Conservation (phyloP, 805 yeast genomes). For the Wickerhamiella kurtzmanii region DNA sequence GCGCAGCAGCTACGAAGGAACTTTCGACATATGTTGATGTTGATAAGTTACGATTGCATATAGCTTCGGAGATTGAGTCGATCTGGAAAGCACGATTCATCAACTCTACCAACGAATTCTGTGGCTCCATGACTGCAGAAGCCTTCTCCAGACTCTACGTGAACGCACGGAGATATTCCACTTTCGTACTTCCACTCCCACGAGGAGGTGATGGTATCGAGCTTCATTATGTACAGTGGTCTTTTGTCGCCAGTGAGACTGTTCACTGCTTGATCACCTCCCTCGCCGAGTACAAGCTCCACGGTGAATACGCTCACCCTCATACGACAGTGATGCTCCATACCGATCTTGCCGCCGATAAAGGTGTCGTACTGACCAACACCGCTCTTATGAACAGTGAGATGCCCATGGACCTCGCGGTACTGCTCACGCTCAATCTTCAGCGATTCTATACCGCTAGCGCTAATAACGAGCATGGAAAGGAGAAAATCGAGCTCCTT, state of each 20-base stretch:
- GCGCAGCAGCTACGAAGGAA: constrained; percentile 36
- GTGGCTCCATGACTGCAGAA: constrained; percentile 46
- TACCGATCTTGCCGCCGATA: constrained; percentile 48
- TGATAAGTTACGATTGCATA: constrained; percentile 46
- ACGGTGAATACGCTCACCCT: constrained; percentile 84
- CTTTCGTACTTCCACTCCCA: constrained; percentile 84
- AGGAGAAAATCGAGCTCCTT: constrained; percentile 45
- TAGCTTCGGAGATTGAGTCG: constrained; percentile 51
- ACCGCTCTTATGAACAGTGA: constrained; percentile 60
- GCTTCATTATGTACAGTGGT: constrained; percentile 90
- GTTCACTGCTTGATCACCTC: constrained; percentile 85
- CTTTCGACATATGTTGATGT: constrained; percentile 57
- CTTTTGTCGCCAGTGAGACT: constrained; percentile 69
- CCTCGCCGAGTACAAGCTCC: constrained; percentile 80
- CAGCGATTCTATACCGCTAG: constrained; percentile 44
- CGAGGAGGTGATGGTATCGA: constrained; percentile 40
- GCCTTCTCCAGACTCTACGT: constrained; percentile 51
- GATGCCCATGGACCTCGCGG: constrained; percentile 62
- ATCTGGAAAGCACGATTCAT: constrained; percentile 85
- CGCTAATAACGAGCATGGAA: constrained; percentile 25
- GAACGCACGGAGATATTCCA: constrained; percentile 61
- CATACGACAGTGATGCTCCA: constrained; percentile 87
- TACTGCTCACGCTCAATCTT: constrained; percentile 35
- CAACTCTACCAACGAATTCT: constrained; percentile 41
- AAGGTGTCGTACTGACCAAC: constrained; percentile 67